Evolutionary conservation across 106 monocot genomes (phyloP).

Genomic region (Dioscorea zingiberensis): DNA sequence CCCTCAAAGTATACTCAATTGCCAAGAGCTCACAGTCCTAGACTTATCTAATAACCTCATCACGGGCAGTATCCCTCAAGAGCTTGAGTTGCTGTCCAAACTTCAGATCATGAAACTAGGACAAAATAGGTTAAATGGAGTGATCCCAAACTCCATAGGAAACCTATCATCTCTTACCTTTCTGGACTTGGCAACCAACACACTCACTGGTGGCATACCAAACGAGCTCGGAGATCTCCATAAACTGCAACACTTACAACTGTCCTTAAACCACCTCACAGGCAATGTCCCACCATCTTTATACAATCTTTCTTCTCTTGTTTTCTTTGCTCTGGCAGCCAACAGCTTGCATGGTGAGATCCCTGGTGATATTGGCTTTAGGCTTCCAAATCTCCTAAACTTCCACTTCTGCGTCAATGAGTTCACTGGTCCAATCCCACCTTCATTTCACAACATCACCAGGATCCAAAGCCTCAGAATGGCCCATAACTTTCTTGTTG

Average conservation of each 20-base stretch:
- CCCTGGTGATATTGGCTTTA: slow-evolving; percentile 22
- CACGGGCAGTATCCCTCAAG: slow-evolving; percentile 14
- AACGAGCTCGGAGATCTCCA: slow-evolving; percentile 14
- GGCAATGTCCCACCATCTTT: slow-evolving; percentile 23
- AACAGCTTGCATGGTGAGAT: slow-evolving; percentile 28
- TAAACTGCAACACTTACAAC: slow-evolving; percentile 13
- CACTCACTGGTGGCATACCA: slow-evolving; percentile 22
- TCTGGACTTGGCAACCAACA: slow-evolving; percentile 27
- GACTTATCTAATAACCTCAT: slow-evolving; percentile 21
- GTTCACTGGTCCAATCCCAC: slow-evolving; percentile 27
- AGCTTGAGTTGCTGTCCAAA: slow-evolving; percentile 8
- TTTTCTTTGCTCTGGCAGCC: slow-evolving; percentile 15
- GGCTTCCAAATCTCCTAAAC: slow-evolving; percentile 18
- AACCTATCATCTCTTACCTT: slow-evolving; percentile 32
- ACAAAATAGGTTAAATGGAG: slow-evolving; percentile 4
- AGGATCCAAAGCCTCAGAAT: slow-evolving; percentile 33
- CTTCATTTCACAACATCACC: slow-evolving; percentile 36
- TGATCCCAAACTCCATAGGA: slow-evolving; percentile 21
- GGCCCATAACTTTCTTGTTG: slow-evolving; percentile 18
- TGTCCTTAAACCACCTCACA: slow-evolving; percentile 22
- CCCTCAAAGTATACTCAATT: slow-evolving; percentile 20
- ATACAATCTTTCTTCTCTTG: slow-evolving; percentile 29
- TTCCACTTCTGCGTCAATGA: slow-evolving; percentile 27
- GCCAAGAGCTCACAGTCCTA: slow-evolving; percentile 13
- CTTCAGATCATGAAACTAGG: slow-evolving; percentile 23